These are phyloP conservation scores for Auricularia heimuer DNA, from an alignment of 768 basidiomycete species.

Conservation along the genomic window DNA sequence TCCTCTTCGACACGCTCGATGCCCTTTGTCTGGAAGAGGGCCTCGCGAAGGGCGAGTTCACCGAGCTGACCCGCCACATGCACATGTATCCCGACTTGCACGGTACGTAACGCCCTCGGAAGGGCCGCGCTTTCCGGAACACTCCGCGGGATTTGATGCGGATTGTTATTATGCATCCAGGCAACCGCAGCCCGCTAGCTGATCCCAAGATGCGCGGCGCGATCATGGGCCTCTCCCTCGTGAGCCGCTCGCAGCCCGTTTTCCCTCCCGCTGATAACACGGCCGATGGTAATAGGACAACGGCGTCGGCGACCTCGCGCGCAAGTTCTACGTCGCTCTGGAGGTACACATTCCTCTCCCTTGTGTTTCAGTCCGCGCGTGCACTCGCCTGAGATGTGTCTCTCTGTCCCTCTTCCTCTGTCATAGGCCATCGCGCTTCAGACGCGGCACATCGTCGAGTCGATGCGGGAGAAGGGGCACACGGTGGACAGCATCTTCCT, in stretches of 20 bases:
- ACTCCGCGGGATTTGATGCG: neutral
- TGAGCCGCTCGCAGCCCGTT: conserved; percentile 14
- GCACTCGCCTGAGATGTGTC: too few species aligned
- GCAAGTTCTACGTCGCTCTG: conserved; percentile 82
- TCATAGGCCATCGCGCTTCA: conserved; percentile 78
- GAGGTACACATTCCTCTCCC: conserved; percentile 30
- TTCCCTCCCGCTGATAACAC: neutral
- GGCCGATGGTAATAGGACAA: conserved; percentile 40
- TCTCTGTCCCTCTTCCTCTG: neutral
- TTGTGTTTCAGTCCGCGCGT: too few species aligned
- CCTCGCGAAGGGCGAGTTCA: conserved; percentile 42
- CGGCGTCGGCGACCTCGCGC: conserved; percentile 70
- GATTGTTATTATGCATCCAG: conserved; percentile 28
- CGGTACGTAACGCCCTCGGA: conserved; percentile 35
- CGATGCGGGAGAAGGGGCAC: conserved; percentile 83
- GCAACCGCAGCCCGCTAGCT: conserved; percentile 93
- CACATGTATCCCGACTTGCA: conserved; percentile 96
- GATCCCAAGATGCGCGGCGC: conserved; percentile 94
- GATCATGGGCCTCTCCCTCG: conserved; percentile 77
- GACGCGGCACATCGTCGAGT: conserved; percentile 87
- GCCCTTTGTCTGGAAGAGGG: conserved; percentile 45
- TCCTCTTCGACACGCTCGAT: conserved; percentile 68
- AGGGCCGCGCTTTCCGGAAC: neutral
- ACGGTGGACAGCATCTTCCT: conserved; percentile 77
- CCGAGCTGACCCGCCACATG: conserved; percentile 80